Conservation (phyloP, 805 yeast species). For the Middelhovenomyces tepae region DNA sequence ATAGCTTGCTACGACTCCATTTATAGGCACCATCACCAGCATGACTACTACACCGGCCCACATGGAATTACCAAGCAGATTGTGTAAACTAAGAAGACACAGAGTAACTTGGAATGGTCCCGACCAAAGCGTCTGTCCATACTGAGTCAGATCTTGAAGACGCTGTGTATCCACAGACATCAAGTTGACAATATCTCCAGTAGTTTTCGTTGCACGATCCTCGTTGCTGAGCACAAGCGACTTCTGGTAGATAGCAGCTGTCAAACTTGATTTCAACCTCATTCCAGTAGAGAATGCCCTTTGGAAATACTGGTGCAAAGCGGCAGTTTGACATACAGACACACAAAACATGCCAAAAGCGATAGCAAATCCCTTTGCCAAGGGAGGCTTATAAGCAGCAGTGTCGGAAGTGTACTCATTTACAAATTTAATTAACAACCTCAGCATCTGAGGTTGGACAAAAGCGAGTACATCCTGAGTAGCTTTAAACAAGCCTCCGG, state of each 20-base stretch:
- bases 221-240: conserved; percentile 48
- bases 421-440: conserved; percentile 54
- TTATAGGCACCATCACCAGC: conserved; percentile 72
- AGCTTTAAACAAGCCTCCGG: conserved; percentile 66
- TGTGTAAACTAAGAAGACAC: conserved; percentile 68
- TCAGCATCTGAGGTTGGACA: conserved; percentile 77
- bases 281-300: conserved; percentile 48
- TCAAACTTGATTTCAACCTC: conserved; percentile 54
- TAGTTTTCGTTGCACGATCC: conserved; percentile 48
- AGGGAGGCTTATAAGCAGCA: too few species aligned
- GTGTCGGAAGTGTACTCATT: conserved; percentile 32
- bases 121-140: conserved; percentile 77
- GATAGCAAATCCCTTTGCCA: conserved; percentile 53
- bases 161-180: conserved; percentile 67
- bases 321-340: conserved; percentile 50
- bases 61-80: conserved; percentile 70
- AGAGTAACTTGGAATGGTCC: conserved; percentile 85
- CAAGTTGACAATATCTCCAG: conserved; percentile 75
- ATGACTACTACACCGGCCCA: conserved; percentile 83
- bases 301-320: conserved; percentile 59
- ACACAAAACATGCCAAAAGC: conserved; percentile 55
- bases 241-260: conserved; percentile 59
- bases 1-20: conserved; percentile 38
- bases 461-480: conserved; percentile 74
- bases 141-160: conserved; percentile 59